Evolutionary conservation across 495 filamentous ascomycete species (phyloP).

Genomic region (Penicillium dipodomyicola): DNA sequence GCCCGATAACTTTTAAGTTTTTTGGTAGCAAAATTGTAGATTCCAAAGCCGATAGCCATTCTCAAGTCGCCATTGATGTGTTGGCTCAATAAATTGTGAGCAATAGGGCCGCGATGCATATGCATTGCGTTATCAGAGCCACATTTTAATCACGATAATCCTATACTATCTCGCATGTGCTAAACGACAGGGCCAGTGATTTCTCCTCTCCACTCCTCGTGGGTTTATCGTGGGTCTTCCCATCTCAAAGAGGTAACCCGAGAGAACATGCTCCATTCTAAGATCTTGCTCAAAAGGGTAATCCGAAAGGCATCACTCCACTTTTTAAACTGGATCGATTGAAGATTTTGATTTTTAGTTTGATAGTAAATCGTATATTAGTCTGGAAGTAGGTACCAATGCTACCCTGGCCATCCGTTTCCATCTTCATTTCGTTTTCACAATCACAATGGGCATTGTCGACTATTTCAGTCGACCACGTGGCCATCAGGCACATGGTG

Average conservation of each 20-base stretch:
- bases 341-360: conserved; percentile 16
- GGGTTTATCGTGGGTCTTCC: conserved; percentile 8
- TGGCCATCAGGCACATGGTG: conserved; percentile 12
- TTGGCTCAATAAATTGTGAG: neutral
- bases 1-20: conserved; percentile 2
- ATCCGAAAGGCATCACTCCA: conserved; percentile 12
- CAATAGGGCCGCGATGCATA: neutral
- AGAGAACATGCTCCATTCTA: conserved; percentile 12
- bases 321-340: conserved; percentile 19
- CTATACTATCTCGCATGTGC: neutral
- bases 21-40: neutral
- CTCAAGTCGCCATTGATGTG: neutral
- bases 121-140: neutral
- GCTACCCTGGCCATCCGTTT: neutral
- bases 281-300: conserved; percentile 11
- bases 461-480: conserved; percentile 17
- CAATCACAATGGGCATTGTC: conserved; percentile 19
- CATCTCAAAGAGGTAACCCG: conserved; percentile 11
- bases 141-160: neutral
- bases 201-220: conserved; percentile 1
- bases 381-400: conserved; percentile 5
- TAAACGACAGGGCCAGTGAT: neutral
- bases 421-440: conserved; percentile 6
- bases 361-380: conserved; percentile 8
- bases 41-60: neutral